A percentile compares a stretch with the other conserved stretches of the same genome.
phyloP scores from a whole-genome alignment of 1,284 basidiomycete species.

The Meripilus lineatus region DNA sequence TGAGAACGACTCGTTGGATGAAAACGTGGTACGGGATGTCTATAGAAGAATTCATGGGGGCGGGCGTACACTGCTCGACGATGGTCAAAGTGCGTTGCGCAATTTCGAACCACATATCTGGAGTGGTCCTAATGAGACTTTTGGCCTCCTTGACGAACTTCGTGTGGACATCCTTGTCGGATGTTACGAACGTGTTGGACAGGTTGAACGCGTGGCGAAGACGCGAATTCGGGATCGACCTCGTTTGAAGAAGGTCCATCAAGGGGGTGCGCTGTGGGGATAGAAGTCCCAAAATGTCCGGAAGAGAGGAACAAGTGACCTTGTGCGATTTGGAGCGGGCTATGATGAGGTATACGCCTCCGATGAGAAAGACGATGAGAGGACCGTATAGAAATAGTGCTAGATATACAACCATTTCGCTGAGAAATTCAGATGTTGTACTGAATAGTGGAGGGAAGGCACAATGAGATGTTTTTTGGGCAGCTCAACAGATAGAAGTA shows the following conservation, averaged over 20 bases:
- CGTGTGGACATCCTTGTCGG: constrained; percentile 9
- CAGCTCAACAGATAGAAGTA: too few species aligned
- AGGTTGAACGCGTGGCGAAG: constrained; percentile 13
- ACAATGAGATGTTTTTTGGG: too few species aligned
- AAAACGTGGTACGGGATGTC: constrained; percentile 4
- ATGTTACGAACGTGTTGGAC: constrained; percentile 15
- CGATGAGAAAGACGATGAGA: too few species aligned
- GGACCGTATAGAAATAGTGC: too few species aligned
- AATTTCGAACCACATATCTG: background rate
- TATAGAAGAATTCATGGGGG: background rate
- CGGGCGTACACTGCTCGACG: background rate
- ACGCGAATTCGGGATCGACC: constrained; percentile 13
- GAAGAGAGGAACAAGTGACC: too few species aligned
- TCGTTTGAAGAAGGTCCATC: constrained; percentile 1
- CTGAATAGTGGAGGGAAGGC: too few species aligned
- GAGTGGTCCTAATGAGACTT: constrained; percentile 3
- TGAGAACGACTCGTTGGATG: constrained; percentile 13
- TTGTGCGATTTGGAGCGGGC: too few species aligned
- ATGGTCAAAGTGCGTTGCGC: background rate
- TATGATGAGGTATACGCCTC: too few species aligned
- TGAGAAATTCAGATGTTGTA: too few species aligned
- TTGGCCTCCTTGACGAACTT: constrained; percentile 9
- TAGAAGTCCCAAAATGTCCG: too few species aligned
- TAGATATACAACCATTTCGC: too few species aligned
- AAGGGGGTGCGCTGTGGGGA: too few species aligned